Conservation (phyloP, 1,139 yeast species). For the Saccharomyces hybrid region DNA sequence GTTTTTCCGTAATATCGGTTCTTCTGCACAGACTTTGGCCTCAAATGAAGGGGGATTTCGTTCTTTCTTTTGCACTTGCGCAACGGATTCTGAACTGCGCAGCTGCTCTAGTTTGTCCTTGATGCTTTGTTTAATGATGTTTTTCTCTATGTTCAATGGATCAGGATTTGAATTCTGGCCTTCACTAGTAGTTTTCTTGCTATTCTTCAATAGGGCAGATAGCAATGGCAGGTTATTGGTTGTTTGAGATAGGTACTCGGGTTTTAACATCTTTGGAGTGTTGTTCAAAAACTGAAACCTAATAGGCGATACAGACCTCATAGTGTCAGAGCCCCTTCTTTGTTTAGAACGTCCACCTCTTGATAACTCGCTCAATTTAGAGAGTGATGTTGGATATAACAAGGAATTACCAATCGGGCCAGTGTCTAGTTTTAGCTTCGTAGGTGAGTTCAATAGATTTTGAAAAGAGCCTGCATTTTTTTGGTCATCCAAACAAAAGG, state of each 20-base stretch:
- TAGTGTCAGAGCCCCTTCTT: constrained; percentile 18
- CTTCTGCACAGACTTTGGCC: background rate
- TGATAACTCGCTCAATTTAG: constrained; percentile 25
- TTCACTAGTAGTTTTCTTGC: constrained; percentile 1
- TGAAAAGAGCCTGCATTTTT: constrained; percentile 13
- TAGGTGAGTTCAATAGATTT: constrained; percentile 20
- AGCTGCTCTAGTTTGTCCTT: constrained; percentile 19
- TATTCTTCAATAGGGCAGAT: constrained; percentile 18
- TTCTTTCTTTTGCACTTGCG: background rate
- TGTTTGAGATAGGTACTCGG: constrained; percentile 20
- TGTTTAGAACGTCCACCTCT: constrained; percentile 19
- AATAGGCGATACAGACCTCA: constrained; percentile 23
- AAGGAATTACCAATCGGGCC: constrained; percentile 64
- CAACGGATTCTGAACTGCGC: constrained; percentile 7
- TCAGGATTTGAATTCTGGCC: constrained; percentile 1
- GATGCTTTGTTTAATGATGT: constrained; percentile 9
- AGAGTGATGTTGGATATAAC: constrained; percentile 27
- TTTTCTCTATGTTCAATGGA: constrained; percentile 1
- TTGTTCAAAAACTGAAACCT: constrained; percentile 14
- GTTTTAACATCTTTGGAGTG: constrained; percentile 25
- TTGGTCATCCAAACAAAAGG: constrained; percentile 24
- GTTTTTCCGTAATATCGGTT: background rate
- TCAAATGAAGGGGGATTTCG: background rate
- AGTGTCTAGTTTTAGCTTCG: constrained; percentile 57
- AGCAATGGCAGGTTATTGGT: constrained; percentile 17